Evolutionary conservation across 805 yeast species (phyloP).

Genomic region (Hanseniaspora thailandica): DNA sequence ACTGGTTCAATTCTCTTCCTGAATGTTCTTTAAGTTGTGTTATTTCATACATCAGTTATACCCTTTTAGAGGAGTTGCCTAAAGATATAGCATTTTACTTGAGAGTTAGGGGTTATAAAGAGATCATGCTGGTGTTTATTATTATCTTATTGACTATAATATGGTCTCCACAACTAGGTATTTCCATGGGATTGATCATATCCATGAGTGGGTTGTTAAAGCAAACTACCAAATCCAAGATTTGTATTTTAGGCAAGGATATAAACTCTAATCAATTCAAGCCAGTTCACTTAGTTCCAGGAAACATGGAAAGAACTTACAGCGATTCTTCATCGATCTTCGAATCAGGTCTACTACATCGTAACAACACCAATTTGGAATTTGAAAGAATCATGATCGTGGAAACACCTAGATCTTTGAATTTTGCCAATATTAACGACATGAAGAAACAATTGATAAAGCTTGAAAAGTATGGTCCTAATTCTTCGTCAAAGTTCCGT

Average conservation of each 20-base stretch:
- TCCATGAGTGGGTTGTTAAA: constrained; percentile 31
- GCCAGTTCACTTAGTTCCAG: constrained; percentile 1
- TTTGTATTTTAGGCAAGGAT: constrained; percentile 36
- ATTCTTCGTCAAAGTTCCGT: constrained; percentile 11
- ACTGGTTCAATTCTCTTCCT: constrained; percentile 33
- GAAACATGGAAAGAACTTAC: constrained; percentile 1
- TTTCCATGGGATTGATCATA: constrained; percentile 29
- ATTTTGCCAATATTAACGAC: constrained; percentile 14
- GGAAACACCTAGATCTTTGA: constrained; percentile 13
- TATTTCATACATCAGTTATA: constrained; percentile 35
- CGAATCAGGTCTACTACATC: background rate
- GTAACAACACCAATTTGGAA: constrained; percentile 7
- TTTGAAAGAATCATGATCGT: constrained; percentile 16
- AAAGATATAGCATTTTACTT: constrained; percentile 35
- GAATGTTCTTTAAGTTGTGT: constrained; percentile 36
- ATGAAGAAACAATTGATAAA: constrained; percentile 13
- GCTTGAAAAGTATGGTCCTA: constrained; percentile 15
- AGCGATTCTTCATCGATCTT: constrained; percentile 4
- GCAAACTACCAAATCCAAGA: constrained; percentile 34
- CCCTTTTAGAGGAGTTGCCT: constrained; percentile 37
- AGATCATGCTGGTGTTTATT: constrained; percentile 23
- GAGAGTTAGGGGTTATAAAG: constrained; percentile 33
- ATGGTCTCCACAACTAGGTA: constrained; percentile 34
- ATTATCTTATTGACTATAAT: constrained; percentile 17
- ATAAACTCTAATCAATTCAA: constrained; percentile 17